Base-by-base conservation (phyloP, 805 yeast genomes). In the Starmerella vitae region DNA sequence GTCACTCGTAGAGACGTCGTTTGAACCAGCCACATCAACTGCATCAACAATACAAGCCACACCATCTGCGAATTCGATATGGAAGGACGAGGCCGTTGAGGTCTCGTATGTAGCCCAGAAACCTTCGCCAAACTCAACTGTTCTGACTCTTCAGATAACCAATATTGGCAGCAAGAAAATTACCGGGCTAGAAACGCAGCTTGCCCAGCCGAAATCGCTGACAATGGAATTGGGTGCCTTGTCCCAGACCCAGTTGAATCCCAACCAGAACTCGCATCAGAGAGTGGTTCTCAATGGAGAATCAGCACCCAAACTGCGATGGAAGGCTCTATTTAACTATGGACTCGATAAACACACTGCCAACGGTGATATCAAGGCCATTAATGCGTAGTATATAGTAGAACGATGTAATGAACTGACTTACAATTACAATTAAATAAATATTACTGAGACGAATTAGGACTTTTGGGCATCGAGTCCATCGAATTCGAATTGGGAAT, bases 201-300 rank as follows among this genome's bases (percentile, higher is more conserved):
- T 79, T 28, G 91, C 93, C 0, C 84, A 76, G 24, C 83, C 93
- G 38, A 76, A 74, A 51, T 53, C 68, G 6, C 69, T 76, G 52
- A 63, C 63, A 36, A 63, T 81, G 46, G 67, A 63, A 37, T 66
- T 81, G 54, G 64, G 68, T 41, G 76, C 85, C 1, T 85, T 78
- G 55, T 66, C 78, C 7, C 67, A 71, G 38, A 72, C 70, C 39
- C 52, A 57, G 22, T 51, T 81, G n/a, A 64, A 65, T 41, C 67
- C 72, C 2, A 65, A 64, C 38, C 64, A 62, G 34, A 74, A 74
- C 5, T 63, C 78, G 14, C 57, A 63, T 4, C 91, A 81, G 58
- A 64, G 60, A 25, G 65, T 72, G 36, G 58, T 57, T 28, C 62
- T 63, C 17, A 20, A 30, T 2, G 55, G 54, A 20, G 13, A 36